Percentiles rank a stretch among this genome's conserved stretches.
Evolutionary conservation across 2,329 filamentous ascomycete species (phyloP).

Genomic region (Neocatenulostroma microsporum): DNA sequence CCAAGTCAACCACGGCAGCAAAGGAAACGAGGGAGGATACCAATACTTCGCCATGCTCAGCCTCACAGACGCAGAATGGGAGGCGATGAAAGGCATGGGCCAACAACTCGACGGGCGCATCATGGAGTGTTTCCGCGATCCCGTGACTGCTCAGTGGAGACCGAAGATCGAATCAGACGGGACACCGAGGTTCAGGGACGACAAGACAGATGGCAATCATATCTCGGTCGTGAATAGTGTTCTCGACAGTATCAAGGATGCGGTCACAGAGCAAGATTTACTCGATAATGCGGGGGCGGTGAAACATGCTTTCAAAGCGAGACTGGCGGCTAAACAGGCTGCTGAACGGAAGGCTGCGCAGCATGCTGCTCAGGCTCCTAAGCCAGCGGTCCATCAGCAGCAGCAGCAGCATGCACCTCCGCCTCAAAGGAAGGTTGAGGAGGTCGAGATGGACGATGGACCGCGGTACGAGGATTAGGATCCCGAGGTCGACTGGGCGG

Average conservation of each 20-base stretch:
- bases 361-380: no score
- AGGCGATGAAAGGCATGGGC: constrained; percentile 62
- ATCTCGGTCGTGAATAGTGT: constrained; percentile 76
- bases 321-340: constrained; percentile 12
- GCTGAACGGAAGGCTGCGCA: constrained; percentile 13
- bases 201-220: constrained; percentile 88
- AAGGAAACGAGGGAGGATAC: constrained; percentile 58
- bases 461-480: constrained; percentile 20
- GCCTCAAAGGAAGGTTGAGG: constrained; percentile 4
- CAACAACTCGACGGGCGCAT: constrained; percentile 79
- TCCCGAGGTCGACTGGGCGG: no score
- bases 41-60: constrained; percentile 48
- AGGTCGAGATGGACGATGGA: constrained; percentile 15
- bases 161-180: constrained; percentile 47
- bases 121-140: constrained; percentile 81
- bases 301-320: constrained; percentile 67
- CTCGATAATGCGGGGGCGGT: constrained; percentile 62
- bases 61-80: constrained; percentile 74
- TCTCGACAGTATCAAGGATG: constrained; percentile 79
- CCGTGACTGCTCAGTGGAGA: constrained; percentile 62
- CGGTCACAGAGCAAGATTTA: constrained; percentile 75
- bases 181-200: constrained; percentile 74
- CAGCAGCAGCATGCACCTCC: constrained; percentile 10
- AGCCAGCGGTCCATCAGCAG: constrained; percentile 12
- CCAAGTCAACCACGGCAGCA: constrained; percentile 56